These are phyloP conservation scores for Rhodomyrtus psidioides DNA, from an alignment of 441 rosid genomes.

Conservation along the genomic window DNA sequence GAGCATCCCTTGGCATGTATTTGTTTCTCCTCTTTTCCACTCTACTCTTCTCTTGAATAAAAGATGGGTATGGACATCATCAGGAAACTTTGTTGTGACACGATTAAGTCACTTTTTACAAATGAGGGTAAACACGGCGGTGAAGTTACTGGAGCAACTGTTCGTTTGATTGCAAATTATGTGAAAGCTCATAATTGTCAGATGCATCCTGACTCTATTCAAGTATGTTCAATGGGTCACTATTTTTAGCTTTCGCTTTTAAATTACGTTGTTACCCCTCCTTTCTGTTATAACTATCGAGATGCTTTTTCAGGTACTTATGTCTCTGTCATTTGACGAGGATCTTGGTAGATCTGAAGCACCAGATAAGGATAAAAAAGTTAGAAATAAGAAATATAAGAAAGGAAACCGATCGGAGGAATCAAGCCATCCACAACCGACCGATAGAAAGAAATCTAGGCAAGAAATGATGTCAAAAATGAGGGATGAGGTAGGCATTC, in stretches of 20 bases:
- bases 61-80: conserved; percentile 7
- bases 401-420: conserved; percentile 53
- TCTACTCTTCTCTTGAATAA: neutral
- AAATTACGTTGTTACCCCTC: neutral
- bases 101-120: conserved; percentile 65
- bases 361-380: conserved; percentile 29
- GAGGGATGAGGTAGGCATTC: conserved; percentile 62
- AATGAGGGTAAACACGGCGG: conserved; percentile 85
- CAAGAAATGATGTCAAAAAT: conserved; percentile 56
- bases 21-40: neutral
- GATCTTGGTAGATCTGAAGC: conserved; percentile 42
- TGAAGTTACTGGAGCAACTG: conserved; percentile 72
- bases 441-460: conserved; percentile 61
- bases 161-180: conserved; percentile 67
- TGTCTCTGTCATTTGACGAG: conserved; percentile 82
- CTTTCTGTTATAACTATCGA: neutral
- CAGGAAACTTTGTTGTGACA: conserved; percentile 79
- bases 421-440: conserved; percentile 38
- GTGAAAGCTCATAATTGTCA: conserved; percentile 76
- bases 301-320: conserved; percentile 45
- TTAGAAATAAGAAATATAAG: conserved; percentile 39
- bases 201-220: conserved; percentile 79
- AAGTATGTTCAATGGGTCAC: conserved; percentile 28
- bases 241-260: neutral
- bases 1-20: neutral